Percentiles rank a stretch among this genome's conserved stretches.
phyloP scores from a whole-genome alignment of 164 flowering plant species.

The Magnolia kwangsiensis region DNA sequence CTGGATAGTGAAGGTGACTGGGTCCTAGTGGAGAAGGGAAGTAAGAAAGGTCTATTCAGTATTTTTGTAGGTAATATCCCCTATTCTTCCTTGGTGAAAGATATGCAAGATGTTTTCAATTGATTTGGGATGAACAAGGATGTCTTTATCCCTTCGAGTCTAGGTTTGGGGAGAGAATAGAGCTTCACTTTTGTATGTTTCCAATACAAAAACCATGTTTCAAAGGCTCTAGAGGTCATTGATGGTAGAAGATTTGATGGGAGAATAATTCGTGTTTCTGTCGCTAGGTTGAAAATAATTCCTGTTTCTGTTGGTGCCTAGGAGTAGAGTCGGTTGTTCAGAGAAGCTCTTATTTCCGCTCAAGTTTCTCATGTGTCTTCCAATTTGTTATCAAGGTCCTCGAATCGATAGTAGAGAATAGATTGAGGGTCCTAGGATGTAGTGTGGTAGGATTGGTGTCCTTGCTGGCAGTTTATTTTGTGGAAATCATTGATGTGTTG shows the following conservation, averaged over 20 bases:
- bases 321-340: background rate
- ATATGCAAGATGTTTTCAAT: no score
- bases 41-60: background rate
- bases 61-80: background rate
- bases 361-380: no score
- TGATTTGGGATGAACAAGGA: background rate
- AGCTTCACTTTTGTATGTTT: background rate
- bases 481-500: background rate
- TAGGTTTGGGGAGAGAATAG: background rate
- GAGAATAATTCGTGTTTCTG: background rate
- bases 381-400: no score
- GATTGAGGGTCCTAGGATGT: no score
- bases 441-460: no score
- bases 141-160: background rate
- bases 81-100: background rate
- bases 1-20: background rate
- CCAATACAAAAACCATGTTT: background rate
- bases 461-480: background rate
- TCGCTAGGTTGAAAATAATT: background rate
- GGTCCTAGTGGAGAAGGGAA: background rate
- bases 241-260: background rate
- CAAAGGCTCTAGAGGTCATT: background rate
- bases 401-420: no score
- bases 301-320: background rate
- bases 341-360: no score